phyloP scores from a whole-genome alignment of 2,329 filamentous ascomycete species.

The Botrytis fragariae region DNA sequence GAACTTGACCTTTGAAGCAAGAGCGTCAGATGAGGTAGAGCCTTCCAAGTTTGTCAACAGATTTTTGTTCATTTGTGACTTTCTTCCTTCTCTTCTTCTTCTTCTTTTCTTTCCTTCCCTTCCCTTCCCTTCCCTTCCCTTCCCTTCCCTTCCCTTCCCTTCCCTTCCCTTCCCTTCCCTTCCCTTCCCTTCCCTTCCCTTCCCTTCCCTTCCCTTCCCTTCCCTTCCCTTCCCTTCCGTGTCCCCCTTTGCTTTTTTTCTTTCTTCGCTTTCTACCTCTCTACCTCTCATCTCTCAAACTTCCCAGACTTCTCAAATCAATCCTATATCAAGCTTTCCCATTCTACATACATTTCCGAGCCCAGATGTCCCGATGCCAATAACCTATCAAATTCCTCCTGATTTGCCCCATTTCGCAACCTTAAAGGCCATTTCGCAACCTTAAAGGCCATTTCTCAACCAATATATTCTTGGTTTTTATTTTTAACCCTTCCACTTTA shows the following conservation, averaged over 20 bases:
- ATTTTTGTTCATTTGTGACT: not conserved
- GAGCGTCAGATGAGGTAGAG: not conserved
- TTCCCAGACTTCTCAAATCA: not conserved
- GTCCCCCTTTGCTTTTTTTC: not conserved
- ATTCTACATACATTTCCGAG: conserved; percentile 24
- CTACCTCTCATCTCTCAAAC: not conserved
- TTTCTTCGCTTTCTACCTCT: not conserved
- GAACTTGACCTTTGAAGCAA: not conserved
- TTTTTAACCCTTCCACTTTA: not conserved
- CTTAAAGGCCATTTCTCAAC: conserved; percentile 23
- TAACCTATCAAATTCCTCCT: conserved; percentile 16
- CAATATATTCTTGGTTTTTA: conserved; percentile 21
- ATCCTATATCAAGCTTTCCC: conserved; percentile 33
- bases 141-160: no score
- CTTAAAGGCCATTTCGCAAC: conserved; percentile 24
- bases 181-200: not conserved
- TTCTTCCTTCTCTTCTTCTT: not conserved
- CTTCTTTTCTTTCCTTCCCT: no score
- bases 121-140: not conserved
- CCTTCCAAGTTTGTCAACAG: not conserved
- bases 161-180: no score
- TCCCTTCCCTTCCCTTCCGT: not conserved
- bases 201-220: not conserved
- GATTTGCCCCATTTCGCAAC: not conserved
- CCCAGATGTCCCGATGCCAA: not conserved